Conservation (phyloP, 495 filamentous ascomycete genomes). For the Aspergillus homomorphus region DNA sequence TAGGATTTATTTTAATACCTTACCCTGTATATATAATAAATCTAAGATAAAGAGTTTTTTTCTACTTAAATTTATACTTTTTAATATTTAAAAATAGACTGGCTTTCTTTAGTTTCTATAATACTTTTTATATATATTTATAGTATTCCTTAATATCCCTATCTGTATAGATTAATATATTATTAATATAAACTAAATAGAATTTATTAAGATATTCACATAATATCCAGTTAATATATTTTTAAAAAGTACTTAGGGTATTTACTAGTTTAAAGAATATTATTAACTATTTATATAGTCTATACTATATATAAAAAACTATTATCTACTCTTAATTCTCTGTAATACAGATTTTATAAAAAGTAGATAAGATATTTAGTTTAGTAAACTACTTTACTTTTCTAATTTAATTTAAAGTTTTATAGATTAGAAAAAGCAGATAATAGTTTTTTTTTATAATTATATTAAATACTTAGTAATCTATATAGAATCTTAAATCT, state of each 20-base stretch:
- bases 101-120: conserved; percentile 4
- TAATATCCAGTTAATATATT: conserved; percentile 10
- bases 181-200: conserved; percentile 7
- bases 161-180: conserved; percentile 10
- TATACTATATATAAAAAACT: conserved; percentile 8
- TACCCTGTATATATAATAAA: conserved; percentile 5
- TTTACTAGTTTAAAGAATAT: conserved; percentile 5
- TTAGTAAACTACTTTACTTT: conserved; percentile 6
- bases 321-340: conserved; percentile 5
- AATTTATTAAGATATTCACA: conserved; percentile 7
- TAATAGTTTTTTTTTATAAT: conserved; percentile 10
- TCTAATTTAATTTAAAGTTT: conserved; percentile 3
- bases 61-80: conserved; percentile 10
- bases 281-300: conserved; percentile 5
- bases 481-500: conserved; percentile 1
- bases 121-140: conserved; percentile 5
- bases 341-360: conserved; percentile 5
- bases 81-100: conserved; percentile 5
- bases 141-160: neutral
- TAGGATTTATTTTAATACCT: conserved; percentile 2
- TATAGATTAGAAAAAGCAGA: conserved; percentile 6
- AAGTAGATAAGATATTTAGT: conserved; percentile 5
- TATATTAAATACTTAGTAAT: conserved; percentile 8
- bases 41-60: neutral
- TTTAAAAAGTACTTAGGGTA: conserved; percentile 4